Conservation (phyloP, 129 eudicot species). For the Helianthus annuus region HanXRQr2.0-SUNRISE NC_035442.2:108574165-108574664, state of each 20-base stretch:
- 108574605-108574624: constrained; percentile 99
- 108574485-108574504: constrained; percentile 6
- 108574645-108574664: constrained; percentile 85
- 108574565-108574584: constrained; percentile 86
- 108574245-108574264: constrained; percentile 76
- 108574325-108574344: constrained; percentile 47
- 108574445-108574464: constrained; percentile 86
- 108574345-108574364: constrained; percentile 49
- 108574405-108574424: constrained; percentile 84
- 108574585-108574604: constrained; percentile 87
- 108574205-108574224: constrained; percentile 63
- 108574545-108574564: constrained; percentile 12
- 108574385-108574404: constrained; percentile 63
- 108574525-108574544: constrained; percentile 15
- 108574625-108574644: constrained; percentile 92
- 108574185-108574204: constrained; percentile 97
- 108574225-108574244: constrained; percentile 63
- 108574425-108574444: constrained; percentile 86
- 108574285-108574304: constrained; percentile 59
- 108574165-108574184: constrained; percentile 90
- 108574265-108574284: constrained; percentile 92
- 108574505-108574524: not conserved
- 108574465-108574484: constrained; percentile 61
- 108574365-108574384: constrained; percentile 79
- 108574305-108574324: constrained; percentile 32